phyloP scores from a whole-genome alignment of 305 asterid species.

The Fraxinus baroniana region DNA sequence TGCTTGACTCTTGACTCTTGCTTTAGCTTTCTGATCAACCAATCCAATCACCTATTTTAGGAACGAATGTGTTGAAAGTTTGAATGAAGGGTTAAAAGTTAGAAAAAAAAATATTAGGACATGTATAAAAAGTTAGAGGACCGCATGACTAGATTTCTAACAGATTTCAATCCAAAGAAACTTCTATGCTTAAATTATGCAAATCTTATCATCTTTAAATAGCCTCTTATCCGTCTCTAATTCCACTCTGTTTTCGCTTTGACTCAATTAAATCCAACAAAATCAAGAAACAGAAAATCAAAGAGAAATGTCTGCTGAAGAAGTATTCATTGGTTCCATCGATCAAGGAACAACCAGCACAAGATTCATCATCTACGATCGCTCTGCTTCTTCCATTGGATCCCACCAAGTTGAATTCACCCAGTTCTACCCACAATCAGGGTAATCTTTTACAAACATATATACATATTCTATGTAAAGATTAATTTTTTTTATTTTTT shows the following conservation, averaged over 20 bases:
- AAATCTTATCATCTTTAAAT: not conserved
- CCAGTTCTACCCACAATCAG: constrained; percentile 78
- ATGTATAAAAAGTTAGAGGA: not conserved
- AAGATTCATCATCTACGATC: constrained; percentile 75
- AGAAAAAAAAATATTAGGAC: not conserved
- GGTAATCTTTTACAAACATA: constrained; percentile 33
- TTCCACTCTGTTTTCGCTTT: not conserved
- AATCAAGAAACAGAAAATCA: not conserved
- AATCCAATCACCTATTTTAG: too few relatives aligned
- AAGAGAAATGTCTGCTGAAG: constrained; percentile 36
- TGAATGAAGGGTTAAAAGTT: not conserved
- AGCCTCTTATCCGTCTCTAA: not conserved
- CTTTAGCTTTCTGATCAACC: not conserved
- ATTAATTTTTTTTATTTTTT: not conserved
- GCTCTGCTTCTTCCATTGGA: constrained; percentile 51
- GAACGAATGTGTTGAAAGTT: not conserved
- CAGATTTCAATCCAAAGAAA: constrained; percentile 14
- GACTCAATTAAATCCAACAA: not conserved
- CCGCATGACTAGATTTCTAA: not conserved
- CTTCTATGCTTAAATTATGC: not conserved
- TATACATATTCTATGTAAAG: not conserved
- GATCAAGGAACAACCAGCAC: constrained; percentile 94
- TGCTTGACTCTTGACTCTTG: constrained; percentile 5
- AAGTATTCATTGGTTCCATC: constrained; percentile 65
- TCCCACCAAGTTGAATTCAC: constrained; percentile 85